Evolutionary conservation across 1,284 basidiomycete genomes (phyloP).

Genomic region (Microbotryum violaceum): DNA sequence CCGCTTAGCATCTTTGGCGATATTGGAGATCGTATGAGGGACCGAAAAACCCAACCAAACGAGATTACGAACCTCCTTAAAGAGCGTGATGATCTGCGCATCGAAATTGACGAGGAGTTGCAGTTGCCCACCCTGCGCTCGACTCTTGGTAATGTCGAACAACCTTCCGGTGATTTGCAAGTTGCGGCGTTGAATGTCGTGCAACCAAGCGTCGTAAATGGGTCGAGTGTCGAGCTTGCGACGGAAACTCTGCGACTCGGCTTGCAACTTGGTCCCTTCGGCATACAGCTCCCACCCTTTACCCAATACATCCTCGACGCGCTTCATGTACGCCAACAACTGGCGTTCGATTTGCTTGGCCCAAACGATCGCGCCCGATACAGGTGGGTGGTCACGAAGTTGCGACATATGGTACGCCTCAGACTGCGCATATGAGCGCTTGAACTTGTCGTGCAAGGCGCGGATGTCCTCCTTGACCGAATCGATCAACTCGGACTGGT

Average conservation of each 20-base stretch:
- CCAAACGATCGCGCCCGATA: conserved; percentile 97
- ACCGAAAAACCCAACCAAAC: conserved; percentile 94
- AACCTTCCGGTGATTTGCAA: conserved; percentile 88
- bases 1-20: conserved; percentile 95
- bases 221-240: conserved; percentile 91
- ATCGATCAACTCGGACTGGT: conserved; percentile 94
- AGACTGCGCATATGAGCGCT: conserved; percentile 23
- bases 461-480: conserved; percentile 98
- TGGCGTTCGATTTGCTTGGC: conserved; percentile 96
- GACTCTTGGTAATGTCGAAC: conserved; percentile 84
- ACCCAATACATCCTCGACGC: conserved; percentile 97
- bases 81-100: conserved; percentile 92
- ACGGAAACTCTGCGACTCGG: conserved; percentile 82
- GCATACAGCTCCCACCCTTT: conserved; percentile 98
- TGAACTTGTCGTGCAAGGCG: conserved; percentile 76
- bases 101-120: conserved; percentile 95
- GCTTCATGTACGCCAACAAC: conserved; percentile 93
- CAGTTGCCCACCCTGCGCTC: conserved; percentile 51
- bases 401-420: conserved; percentile 77
- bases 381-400: conserved; percentile 92
- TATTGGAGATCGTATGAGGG: conserved; percentile 85
- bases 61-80: conserved; percentile 95
- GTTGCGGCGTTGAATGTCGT: conserved; percentile 85
- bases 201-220: conserved; percentile 92
- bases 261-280: conserved; percentile 95